phyloP scores from a whole-genome alignment of 2,329 filamentous ascomycete genomes.

The Penicillium verrucosum region DNA sequence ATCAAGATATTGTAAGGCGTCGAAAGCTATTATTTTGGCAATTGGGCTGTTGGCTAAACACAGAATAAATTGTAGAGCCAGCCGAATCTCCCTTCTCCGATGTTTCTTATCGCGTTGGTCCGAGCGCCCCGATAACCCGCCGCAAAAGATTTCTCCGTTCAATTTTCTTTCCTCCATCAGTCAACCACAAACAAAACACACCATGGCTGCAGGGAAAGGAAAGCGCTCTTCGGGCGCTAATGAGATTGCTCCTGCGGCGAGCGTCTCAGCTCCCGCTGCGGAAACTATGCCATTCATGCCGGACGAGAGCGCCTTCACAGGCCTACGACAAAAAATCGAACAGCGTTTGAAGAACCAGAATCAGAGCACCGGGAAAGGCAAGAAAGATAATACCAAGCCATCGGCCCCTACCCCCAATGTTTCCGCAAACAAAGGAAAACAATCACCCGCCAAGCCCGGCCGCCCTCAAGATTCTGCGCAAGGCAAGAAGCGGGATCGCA shows the following conservation, averaged over 20 bases:
- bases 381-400: conserved; percentile 30
- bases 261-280: conserved; percentile 17
- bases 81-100: conserved; percentile 5
- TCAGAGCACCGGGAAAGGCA: conserved; percentile 30
- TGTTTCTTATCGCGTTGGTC: conserved; percentile 26
- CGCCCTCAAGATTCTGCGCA: conserved; percentile 28
- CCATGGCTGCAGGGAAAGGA: conserved; percentile 41
- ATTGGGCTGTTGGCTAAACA: not conserved
- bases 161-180: conserved; percentile 21
- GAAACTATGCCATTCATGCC: conserved; percentile 29
- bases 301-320: conserved; percentile 40
- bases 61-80: conserved; percentile 10
- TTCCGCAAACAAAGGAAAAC: conserved; percentile 29
- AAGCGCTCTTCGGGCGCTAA: conserved; percentile 32
- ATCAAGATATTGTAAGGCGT: not conserved
- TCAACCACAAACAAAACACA: conserved; percentile 14
- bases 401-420: conserved; percentile 20
- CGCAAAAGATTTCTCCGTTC: conserved; percentile 30
- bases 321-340: conserved; percentile 43
- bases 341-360: conserved; percentile 38
- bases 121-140: conserved; percentile 26
- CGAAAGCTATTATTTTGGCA: conserved; percentile 1
- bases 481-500: conserved; percentile 48
- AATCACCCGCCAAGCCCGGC: conserved; percentile 15
- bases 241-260: conserved; percentile 12